These are phyloP conservation scores for Ceratocystis eucalypticola DNA, from an alignment of 2,329 filamentous ascomycete genomes.

Conservation along the genomic window DNA sequence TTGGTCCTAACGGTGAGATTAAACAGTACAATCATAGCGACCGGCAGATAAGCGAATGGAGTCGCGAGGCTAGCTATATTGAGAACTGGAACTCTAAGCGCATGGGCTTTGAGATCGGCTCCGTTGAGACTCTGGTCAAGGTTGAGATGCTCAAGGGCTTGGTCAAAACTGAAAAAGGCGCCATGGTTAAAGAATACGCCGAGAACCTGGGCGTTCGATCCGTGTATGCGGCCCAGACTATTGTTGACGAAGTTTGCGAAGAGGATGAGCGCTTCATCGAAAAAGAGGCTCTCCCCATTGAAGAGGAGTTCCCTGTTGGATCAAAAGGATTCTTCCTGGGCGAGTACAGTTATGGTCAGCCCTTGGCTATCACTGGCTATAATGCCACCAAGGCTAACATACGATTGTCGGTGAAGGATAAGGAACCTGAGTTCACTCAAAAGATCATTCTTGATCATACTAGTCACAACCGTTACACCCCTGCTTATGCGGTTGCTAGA, in stretches of 20 bases:
- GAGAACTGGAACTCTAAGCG: conserved; percentile 84
- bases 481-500: conserved; percentile 78
- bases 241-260: conserved; percentile 82
- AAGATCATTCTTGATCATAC: conserved; percentile 60
- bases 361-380: conserved; percentile 69
- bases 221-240: conserved; percentile 78
- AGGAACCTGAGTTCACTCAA: conserved; percentile 70
- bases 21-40: conserved; percentile 57
- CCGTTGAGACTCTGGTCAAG: conserved; percentile 77
- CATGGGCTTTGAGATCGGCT: conserved; percentile 72
- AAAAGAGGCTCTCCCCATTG: conserved; percentile 70
- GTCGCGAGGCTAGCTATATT: conserved; percentile 68
- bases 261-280: conserved; percentile 91
- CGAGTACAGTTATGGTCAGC: conserved; percentile 82
- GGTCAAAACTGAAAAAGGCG: conserved; percentile 77
- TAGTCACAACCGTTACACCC: conserved; percentile 59
- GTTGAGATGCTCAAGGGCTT: conserved; percentile 91
- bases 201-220: conserved; percentile 73
- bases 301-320: conserved; percentile 76
- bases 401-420: conserved; percentile 57
- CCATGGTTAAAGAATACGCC: conserved; percentile 84
- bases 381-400: conserved; percentile 62
- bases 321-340: conserved; percentile 86
- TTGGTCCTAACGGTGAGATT: conserved; percentile 52
- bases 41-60: conserved; percentile 68